These are phyloP conservation scores for Teunomyces lycoperdinae DNA, from an alignment of 805 yeast species.

Conservation along the genomic window DNA sequence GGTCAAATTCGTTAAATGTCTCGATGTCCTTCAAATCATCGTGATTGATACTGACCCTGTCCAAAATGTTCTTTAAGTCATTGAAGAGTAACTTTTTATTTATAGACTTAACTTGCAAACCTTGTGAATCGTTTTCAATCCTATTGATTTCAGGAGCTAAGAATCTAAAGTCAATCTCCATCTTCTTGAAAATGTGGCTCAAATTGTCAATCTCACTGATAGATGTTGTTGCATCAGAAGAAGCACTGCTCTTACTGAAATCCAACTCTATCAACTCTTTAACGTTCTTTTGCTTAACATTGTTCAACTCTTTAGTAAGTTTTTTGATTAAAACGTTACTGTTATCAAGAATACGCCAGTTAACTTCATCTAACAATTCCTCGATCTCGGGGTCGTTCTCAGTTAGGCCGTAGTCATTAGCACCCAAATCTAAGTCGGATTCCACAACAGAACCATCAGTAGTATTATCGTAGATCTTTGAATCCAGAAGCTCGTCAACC, in stretches of 20 bases:
- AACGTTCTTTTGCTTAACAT: conserved; percentile 61
- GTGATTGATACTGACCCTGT: conserved; percentile 66
- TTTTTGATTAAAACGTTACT: conserved; percentile 55
- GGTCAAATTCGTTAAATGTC: conserved; percentile 47
- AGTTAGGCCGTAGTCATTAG: neutral
- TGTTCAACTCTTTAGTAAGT: conserved; percentile 56
- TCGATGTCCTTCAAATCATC: conserved; percentile 48
- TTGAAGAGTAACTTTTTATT: conserved; percentile 75
- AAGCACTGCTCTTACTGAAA: conserved; percentile 30
- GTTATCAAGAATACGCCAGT: conserved; percentile 72
- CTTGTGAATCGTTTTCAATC: conserved; percentile 74
- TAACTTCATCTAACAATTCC: conserved; percentile 72
- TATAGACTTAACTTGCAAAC: conserved; percentile 77
- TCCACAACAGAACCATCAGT: neutral
- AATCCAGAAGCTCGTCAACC: neutral
- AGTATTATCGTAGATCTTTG: neutral
- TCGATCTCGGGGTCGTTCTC: conserved; percentile 47
- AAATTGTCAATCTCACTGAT: conserved; percentile 36
- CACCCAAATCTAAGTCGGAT: neutral
- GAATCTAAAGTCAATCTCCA: conserved; percentile 38
- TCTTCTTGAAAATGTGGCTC: conserved; percentile 34
- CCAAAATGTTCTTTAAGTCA: conserved; percentile 64
- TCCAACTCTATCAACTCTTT: conserved; percentile 40
- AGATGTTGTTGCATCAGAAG: conserved; percentile 33
- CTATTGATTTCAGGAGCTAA: conserved; percentile 64